Evolutionary conservation across 1,284 basidiomycete genomes (phyloP).

Genomic region (Pyrrhoderma noxium): DNA sequence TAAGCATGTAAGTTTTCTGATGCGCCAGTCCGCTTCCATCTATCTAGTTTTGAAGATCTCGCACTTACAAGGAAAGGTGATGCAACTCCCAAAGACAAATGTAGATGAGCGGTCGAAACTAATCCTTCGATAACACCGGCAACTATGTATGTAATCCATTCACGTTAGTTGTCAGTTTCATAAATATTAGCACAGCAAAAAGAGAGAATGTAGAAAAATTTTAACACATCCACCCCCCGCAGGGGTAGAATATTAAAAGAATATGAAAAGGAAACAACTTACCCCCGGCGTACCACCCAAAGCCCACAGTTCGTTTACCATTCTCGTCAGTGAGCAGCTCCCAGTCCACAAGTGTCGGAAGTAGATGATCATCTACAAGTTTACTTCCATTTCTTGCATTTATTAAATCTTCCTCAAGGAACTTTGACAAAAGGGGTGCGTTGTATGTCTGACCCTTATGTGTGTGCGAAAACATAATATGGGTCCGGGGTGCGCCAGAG

Average conservation of each 20-base stretch:
- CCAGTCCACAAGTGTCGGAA: slow-evolving; percentile 71
- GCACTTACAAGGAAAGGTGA: slow-evolving; percentile 67
- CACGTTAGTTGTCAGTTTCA: background rate
- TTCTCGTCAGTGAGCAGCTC: slow-evolving; percentile 63
- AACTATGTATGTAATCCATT: slow-evolving; percentile 35
- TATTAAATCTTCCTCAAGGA: slow-evolving; percentile 34
- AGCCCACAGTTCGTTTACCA: slow-evolving; percentile 77
- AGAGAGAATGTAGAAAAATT: no score
- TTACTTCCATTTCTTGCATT: slow-evolving; percentile 13
- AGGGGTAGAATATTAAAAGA: background rate
- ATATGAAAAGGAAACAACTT: slow-evolving; percentile 21
- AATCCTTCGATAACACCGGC: slow-evolving; percentile 81
- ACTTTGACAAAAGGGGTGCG: slow-evolving; percentile 65
- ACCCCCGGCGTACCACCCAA: slow-evolving; percentile 88
- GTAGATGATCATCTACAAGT: background rate
- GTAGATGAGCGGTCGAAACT: slow-evolving; percentile 67
- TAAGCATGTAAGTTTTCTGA: no score
- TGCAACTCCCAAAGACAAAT: slow-evolving; percentile 71
- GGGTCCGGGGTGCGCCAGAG: slow-evolving; percentile 43
- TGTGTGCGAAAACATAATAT: slow-evolving; percentile 88
- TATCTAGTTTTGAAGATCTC: background rate
- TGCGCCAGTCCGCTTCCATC: no score
- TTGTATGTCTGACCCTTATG: slow-evolving; percentile 85
- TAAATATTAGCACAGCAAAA: no score
- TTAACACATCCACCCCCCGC: no score